Percentiles rank a stretch among this genome's conserved stretches.
These are phyloP conservation scores for Cordyceps cicadae DNA, from an alignment of 2,329 filamentous ascomycete species.

Conservation along the genomic window DNA sequence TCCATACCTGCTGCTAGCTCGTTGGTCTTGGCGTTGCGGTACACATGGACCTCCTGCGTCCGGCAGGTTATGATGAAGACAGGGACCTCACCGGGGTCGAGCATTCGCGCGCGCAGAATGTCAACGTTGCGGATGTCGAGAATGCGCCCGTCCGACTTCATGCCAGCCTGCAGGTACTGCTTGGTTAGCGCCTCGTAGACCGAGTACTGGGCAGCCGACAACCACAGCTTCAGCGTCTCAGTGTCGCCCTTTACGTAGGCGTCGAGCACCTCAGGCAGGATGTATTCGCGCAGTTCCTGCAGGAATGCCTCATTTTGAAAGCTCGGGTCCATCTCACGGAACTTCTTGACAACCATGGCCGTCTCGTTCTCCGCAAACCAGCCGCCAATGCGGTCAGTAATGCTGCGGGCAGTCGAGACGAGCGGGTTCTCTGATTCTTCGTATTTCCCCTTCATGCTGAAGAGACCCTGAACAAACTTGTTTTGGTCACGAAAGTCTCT, in stretches of 20 bases:
- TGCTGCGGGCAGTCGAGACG: conserved; percentile 84
- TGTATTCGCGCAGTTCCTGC: conserved; percentile 93
- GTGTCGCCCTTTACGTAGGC: conserved; percentile 96
- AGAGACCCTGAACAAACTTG: conserved; percentile 79
- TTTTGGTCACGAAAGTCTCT: conserved; percentile 86
- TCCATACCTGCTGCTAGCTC: conserved; percentile 95
- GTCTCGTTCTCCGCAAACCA: conserved; percentile 99
- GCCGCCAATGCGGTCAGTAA: conserved; percentile 84
- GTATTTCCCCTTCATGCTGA: conserved; percentile 78
- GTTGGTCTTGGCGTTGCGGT: conserved; percentile 81
- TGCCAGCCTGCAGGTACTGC: conserved; percentile 86
- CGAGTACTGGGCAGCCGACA: conserved; percentile 90
- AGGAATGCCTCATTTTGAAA: conserved; percentile 96
- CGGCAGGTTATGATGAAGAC: conserved; percentile 96
- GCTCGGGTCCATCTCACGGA: conserved; percentile 86
- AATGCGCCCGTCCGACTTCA: conserved; percentile 91
- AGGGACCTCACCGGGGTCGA: conserved; percentile 80
- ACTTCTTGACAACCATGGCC: conserved; percentile 94
- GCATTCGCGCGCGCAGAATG: conserved; percentile 68
- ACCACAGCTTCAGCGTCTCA: conserved; percentile 86
- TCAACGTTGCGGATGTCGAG: conserved; percentile 94
- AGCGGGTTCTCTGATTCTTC: conserved; percentile 96
- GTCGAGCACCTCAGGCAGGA: conserved; percentile 91
- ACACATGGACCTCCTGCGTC: conserved; percentile 96
- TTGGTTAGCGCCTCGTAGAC: conserved; percentile 96